A percentile compares a stretch with the other conserved stretches of the same genome.
These are phyloP conservation scores for Afroboletus lepidellus DNA, from an alignment of 1,284 basidiomycete species.

Conservation along the genomic window DNA sequence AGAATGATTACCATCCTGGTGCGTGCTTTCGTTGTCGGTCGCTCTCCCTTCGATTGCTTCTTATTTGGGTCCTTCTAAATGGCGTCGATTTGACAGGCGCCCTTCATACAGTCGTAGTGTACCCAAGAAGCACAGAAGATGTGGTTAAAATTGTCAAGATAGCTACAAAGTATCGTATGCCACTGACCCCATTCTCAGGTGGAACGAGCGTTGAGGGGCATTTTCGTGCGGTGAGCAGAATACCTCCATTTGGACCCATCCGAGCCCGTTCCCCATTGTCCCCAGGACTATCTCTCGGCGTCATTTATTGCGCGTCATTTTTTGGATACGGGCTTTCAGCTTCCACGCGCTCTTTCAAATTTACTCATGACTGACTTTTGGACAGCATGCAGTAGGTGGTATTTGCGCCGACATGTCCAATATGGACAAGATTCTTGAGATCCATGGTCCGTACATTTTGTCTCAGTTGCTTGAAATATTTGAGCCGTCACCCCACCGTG, in stretches of 20 bases:
- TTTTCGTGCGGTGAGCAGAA: conserved; percentile 51
- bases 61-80: background rate
- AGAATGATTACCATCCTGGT: conserved; percentile 60
- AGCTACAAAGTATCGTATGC: conserved; percentile 65
- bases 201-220: conserved; percentile 72
- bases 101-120: conserved; percentile 52
- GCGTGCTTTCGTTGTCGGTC: conserved; percentile 21
- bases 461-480: background rate
- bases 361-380: conserved; percentile 7
- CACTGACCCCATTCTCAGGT: conserved; percentile 68
- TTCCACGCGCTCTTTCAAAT: background rate
- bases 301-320: background rate
- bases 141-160: conserved; percentile 68
- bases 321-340: background rate
- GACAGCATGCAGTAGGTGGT: conserved; percentile 57
- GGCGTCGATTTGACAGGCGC: conserved; percentile 33
- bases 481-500: background rate
- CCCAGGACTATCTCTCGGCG: background rate
- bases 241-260: too few relatives aligned
- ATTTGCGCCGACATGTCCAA: conserved; percentile 83
- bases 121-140: conserved; percentile 60
- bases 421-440: conserved; percentile 83
- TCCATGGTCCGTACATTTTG: conserved; percentile 55
- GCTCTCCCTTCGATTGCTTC: background rate
- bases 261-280: background rate